These are phyloP conservation scores for Boletus tomentosulus DNA, from an alignment of 768 basidiomycete species.

Conservation along the genomic window DNA sequence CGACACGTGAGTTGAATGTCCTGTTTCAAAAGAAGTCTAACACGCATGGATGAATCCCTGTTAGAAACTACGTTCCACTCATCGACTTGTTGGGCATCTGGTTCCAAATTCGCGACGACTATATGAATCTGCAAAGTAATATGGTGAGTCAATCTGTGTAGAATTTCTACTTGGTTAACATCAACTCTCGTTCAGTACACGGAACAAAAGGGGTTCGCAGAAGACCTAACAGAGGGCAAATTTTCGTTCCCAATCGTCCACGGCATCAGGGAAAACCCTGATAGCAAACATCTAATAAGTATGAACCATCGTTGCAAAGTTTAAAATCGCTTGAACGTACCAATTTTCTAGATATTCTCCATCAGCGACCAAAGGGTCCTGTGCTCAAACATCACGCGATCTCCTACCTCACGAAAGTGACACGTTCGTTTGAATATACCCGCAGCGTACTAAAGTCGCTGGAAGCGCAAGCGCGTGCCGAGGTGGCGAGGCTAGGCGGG, in stretches of 20 bases:
- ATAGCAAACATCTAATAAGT: constrained; percentile 84
- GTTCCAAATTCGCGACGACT: constrained; percentile 61
- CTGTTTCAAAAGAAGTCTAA: background rate
- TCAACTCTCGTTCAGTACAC: constrained; percentile 56
- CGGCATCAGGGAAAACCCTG: constrained; percentile 71
- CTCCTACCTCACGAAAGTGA: constrained; percentile 67
- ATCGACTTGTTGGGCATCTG: constrained; percentile 54
- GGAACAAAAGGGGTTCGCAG: constrained; percentile 82
- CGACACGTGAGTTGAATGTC: constrained; percentile 45
- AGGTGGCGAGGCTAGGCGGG: constrained; percentile 74
- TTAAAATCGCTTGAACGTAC: background rate
- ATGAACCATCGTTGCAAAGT: constrained; percentile 25
- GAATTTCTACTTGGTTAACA: background rate
- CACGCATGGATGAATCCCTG: background rate
- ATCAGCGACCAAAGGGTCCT: constrained; percentile 79
- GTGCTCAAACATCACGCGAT: constrained; percentile 81
- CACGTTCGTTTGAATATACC: constrained; percentile 87
- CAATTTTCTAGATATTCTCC: constrained; percentile 67
- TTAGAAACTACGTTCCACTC: constrained; percentile 52
- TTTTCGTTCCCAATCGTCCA: constrained; percentile 97
- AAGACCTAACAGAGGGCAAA: constrained; percentile 95
- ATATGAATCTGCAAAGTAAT: constrained; percentile 33
- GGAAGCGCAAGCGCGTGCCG: constrained; percentile 60
- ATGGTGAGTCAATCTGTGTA: constrained; percentile 6
- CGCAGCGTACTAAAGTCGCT: constrained; percentile 61